Base-by-base conservation (phyloP, 805 yeast genomes). In the Scheffersomyces spartinae region DNA sequence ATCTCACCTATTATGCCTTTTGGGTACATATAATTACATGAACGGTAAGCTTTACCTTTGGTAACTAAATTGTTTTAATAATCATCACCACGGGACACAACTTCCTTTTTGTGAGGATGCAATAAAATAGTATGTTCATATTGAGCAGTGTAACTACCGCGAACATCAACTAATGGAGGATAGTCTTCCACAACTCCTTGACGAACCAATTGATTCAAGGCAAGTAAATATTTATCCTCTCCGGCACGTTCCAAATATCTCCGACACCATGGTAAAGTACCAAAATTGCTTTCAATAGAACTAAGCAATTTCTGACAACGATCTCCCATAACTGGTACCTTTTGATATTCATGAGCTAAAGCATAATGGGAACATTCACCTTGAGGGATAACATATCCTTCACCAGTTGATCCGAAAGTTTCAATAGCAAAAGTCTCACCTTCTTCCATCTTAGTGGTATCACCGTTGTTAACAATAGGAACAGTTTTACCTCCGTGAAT, bases 361-460 rank as follows among this genome's bases (percentile, higher is more conserved):
- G 93, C 85, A 47, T 91, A 91, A 56, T 91, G 99, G 9, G 96
- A 85, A 42, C 88, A 79, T 55, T 91, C 98, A 23, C 98, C 98
- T 33, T 74, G 78, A 6, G 74, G 60, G 24, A 76, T 59, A 18
- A 91, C 97, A 40, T 76, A 78, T 18, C 97, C 99, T 31, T 79
- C 71, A 34, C 99, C 99, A 2, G 98, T 91, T 22, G 95, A 71
- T 8, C 98, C 98, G 46, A 91, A 91, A 3, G 99, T 91, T 58
- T 91, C 99, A 45, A 91, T 88, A 33, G 99, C 99, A 63, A 83
- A 88, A 2, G 84, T 77, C 53, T 91, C 98, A 35, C 95, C 95
- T 61, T 91, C 99, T 52, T 91, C 99, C 95, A 91, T 88, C 66
- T 88, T 88, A 7, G 97, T 91, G 52, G 70, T 70, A 49, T 91